phyloP scores from a whole-genome alignment of 257 asterid species.

The Nicotiana tomentosiformis region DNA sequence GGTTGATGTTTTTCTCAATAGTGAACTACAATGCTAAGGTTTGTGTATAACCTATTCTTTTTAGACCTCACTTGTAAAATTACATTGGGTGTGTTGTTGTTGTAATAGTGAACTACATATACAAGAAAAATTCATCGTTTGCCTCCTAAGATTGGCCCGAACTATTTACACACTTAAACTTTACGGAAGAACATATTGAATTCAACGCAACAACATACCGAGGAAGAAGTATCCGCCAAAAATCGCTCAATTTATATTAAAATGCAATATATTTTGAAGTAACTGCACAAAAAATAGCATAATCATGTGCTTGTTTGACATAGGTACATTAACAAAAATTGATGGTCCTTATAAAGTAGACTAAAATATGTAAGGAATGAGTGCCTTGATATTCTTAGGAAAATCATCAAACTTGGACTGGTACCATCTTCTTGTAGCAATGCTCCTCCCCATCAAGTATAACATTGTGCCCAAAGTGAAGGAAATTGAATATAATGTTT shows the following conservation, averaged over 20 bases:
- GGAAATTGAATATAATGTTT: slow-evolving; percentile 31
- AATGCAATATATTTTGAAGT: background rate
- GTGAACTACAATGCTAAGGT: too few relatives aligned
- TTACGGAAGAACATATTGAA: too few relatives aligned
- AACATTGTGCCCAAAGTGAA: slow-evolving; percentile 28
- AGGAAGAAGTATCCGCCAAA: too few relatives aligned
- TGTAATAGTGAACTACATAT: too few relatives aligned
- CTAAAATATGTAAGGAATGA: slow-evolving; percentile 53
- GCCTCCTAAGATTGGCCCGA: too few relatives aligned
- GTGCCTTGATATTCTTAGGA: slow-evolving; percentile 45
- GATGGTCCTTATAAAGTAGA: background rate
- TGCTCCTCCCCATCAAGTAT: slow-evolving; percentile 57
- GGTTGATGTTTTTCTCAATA: too few relatives aligned
- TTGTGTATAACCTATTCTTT: too few relatives aligned
- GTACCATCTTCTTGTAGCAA: slow-evolving; percentile 65
- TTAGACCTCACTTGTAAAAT: accelerated
- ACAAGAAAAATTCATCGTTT: too few relatives aligned
- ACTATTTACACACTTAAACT: too few relatives aligned
- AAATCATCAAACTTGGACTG: slow-evolving; percentile 57
- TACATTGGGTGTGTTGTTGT: accelerated
- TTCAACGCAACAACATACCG: background rate
- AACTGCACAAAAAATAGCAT: background rate
- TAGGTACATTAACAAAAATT: background rate
- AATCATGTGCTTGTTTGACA: background rate
- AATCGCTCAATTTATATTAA: background rate